phyloP scores from a whole-genome alignment of 176 grass and related monocot species.

The Otatea glauca region DNA sequence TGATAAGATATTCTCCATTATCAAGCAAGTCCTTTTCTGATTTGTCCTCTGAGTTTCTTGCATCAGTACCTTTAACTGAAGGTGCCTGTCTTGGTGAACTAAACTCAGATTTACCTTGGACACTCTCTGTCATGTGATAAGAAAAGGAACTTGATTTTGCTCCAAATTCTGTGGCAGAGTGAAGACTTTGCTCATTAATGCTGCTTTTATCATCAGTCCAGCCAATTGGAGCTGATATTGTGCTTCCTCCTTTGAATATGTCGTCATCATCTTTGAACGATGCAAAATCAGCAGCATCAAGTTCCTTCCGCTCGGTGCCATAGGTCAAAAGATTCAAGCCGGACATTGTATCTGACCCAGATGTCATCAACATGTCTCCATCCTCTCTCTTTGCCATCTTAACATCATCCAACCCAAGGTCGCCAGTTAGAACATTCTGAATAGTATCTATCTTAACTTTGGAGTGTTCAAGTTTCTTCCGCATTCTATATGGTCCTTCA shows the following conservation, averaged over 20 bases:
- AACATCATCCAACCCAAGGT: conserved; percentile 60
- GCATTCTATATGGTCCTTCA: conserved; percentile 98
- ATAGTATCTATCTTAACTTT: conserved; percentile 95
- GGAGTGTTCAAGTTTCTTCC: conserved; percentile 92
- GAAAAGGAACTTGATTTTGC: conserved; percentile 85
- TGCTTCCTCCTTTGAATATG: conserved; percentile 69
- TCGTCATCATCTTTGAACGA: conserved; percentile 71
- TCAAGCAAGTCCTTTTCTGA: conserved; percentile 89
- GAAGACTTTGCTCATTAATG: conserved; percentile 88
- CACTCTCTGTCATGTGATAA: conserved; percentile 70
- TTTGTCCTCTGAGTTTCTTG: conserved; percentile 82
- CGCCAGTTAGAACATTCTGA: conserved; percentile 72
- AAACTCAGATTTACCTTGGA: conserved; percentile 74
- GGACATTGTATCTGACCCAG: conserved; percentile 77
- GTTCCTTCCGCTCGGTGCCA: conserved; percentile 57
- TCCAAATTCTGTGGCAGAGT: conserved; percentile 86
- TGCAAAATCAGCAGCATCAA: conserved; percentile 66
- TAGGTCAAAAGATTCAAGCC: conserved; percentile 80
- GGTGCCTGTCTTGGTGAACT: conserved; percentile 67
- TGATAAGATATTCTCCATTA: conserved; percentile 97
- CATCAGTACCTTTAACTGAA: conserved; percentile 69
- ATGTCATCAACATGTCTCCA: conserved; percentile 57
- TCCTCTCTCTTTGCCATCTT: conserved; percentile 58
- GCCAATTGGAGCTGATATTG: conserved; percentile 60
- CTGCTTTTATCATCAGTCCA: conserved; percentile 94